Evolutionary conservation across 202 grass and related monocot species (phyloP).

Genomic region (Elaeis oleifera): DNA sequence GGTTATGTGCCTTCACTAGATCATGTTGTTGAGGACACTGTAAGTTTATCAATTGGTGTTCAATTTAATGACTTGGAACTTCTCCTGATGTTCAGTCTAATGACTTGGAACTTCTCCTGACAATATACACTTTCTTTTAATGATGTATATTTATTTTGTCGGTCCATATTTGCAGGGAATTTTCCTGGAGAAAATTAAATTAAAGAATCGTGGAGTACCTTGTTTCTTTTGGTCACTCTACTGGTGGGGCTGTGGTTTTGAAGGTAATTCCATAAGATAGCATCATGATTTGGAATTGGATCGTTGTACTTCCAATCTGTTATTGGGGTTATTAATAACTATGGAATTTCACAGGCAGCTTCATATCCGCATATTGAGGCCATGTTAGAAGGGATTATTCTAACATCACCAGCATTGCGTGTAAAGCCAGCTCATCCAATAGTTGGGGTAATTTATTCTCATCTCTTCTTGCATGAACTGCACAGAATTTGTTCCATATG

Average conservation of each 20-base stretch:
- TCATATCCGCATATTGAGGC: constrained; percentile 57
- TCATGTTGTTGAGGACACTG: constrained; percentile 85
- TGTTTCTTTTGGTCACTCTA: constrained; percentile 97
- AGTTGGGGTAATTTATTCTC: constrained; percentile 62
- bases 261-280: constrained; percentile 48
- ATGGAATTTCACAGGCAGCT: constrained; percentile 52
- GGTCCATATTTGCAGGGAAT: constrained; percentile 35
- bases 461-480: background rate
- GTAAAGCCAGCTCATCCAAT: constrained; percentile 94
- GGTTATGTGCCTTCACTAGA: constrained; percentile 94
- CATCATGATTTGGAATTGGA: background rate
- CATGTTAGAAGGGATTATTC: constrained; percentile 78
- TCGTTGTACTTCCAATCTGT: constrained; percentile 10
- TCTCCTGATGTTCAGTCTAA: too few species aligned
- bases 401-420: constrained; percentile 87
- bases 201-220: constrained; percentile 57
- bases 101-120: too few species aligned
- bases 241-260: constrained; percentile 85
- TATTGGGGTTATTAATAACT: background rate
- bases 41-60: constrained; percentile 20
- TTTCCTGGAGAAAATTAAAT: constrained; percentile 68
- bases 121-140: too few species aligned
- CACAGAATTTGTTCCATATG: background rate
- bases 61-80: too few species aligned
- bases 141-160: constrained; percentile 6